Percentiles rank a stretch among this genome's conserved stretches.
Conservation (phyloP, 257 asterid genomes). For the Scutellaria minor region DNA sequence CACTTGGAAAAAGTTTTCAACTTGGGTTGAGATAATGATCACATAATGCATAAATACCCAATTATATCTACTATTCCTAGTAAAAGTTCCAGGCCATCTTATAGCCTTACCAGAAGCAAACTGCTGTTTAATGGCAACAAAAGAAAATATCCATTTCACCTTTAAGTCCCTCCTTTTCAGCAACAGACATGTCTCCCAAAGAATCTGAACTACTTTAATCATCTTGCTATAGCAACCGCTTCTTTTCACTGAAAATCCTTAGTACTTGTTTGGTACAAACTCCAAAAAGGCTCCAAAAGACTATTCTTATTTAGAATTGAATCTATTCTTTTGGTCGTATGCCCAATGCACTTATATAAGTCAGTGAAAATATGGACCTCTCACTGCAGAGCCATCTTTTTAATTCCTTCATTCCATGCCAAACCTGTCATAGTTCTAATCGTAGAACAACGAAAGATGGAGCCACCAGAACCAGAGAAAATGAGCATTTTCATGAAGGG, state of each 20-base stretch:
- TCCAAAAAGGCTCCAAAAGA: constrained; percentile 27
- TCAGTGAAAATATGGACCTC: constrained; percentile 25
- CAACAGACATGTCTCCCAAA: constrained; percentile 30
- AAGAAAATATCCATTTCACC: not conserved
- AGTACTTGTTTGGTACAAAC: constrained; percentile 48
- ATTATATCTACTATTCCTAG: constrained; percentile 43
- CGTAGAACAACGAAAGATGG: constrained; percentile 41
- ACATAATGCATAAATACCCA: constrained; percentile 34
- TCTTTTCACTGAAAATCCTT: constrained; percentile 38
- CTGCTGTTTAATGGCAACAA: constrained; percentile 31
- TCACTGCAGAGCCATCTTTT: constrained; percentile 29
- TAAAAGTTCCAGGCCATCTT: constrained; percentile 26
- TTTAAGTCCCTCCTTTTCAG: constrained; percentile 35
- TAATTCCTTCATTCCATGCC: constrained; percentile 13
- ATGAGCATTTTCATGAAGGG: constrained; percentile 32
- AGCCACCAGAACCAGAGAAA: constrained; percentile 35
- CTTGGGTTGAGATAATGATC: constrained; percentile 41
- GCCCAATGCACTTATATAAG: constrained; percentile 44
- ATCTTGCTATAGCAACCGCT: constrained; percentile 39
- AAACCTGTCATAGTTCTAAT: constrained; percentile 14
- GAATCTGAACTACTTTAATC: constrained; percentile 34
- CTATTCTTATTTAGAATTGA: constrained; percentile 35
- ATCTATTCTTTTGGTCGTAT: constrained; percentile 40
- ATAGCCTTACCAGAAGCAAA: constrained; percentile 34
- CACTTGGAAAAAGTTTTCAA: constrained; percentile 34